Base-by-base conservation (phyloP, 2,329 filamentous ascomycete genomes). In the Myriosclerotinia duriaeana region DNA sequence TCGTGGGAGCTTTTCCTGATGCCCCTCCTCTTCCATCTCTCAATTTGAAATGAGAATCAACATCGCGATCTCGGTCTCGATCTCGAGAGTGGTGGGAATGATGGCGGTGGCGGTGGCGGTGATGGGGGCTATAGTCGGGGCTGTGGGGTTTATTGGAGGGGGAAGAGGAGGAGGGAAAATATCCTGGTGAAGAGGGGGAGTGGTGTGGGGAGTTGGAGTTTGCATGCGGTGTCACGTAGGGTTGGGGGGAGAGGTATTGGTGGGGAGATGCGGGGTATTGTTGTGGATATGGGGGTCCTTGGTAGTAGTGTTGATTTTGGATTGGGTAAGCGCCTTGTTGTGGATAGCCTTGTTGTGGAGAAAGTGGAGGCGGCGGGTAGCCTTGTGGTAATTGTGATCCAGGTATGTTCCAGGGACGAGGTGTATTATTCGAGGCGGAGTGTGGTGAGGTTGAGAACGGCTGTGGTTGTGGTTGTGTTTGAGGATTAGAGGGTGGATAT, bases 1-100 rank as follows among this genome's bases (percentile, higher is more conserved):
- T 36, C 15, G 15, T 36, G 4, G 15, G 79, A 82, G n/a, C 72
- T 56, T 66, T 44, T 63, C 53, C 14, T 44, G 42, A 30, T 7
- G 30, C 22, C 22, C 40, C n/a, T 55, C 62, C 17, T 44, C 34
- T 20, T 62, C 63, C 22, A 53, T 59, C 5, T 63, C 65, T 59
- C 55, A 38, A 53, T 66, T 64, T 56, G 42, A 3, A 50, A 40
- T 63, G 54, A 17, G 64, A n/a, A 42, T 67, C 58, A 1, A 67
- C 65, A 6, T 66, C 5, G 60, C 56, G 9, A 63, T 56, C 34
- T 66, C 67, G 4, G 17, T 40, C 53, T 5, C n/a, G 44, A 9
- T 9, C 12, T 17, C 8, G 58, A 20, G 22, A 26, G 17, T 22
- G 40, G 14, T 20, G 67, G 68, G 20, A 58, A 61, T 22, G 48